Evolutionary conservation across 2,329 filamentous ascomycete species (phyloP).

Genomic region (Trichophyton mentagrophytes): DNA sequence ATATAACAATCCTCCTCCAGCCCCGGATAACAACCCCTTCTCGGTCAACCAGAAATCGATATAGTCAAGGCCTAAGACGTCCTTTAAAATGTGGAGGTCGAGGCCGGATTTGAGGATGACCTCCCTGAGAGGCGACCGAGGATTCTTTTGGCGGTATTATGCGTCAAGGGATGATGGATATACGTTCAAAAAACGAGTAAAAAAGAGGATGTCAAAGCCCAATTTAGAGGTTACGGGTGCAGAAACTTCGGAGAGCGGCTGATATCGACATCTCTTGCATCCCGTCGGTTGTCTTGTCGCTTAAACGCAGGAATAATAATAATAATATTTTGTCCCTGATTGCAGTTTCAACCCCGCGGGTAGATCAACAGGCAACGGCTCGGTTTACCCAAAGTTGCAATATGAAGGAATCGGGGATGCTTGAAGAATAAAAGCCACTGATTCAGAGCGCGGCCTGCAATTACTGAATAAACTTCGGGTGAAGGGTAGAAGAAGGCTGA

Average conservation of each 20-base stretch:
- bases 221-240: neutral
- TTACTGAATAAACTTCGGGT: neutral
- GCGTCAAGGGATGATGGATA: neutral
- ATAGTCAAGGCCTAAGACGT: neutral
- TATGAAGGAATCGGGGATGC: neutral
- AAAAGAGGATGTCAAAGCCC: neutral
- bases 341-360: neutral
- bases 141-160: neutral
- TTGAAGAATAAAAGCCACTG: slow-evolving; percentile 1
- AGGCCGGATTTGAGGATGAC: neutral
- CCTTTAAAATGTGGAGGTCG: neutral
- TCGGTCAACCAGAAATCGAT: neutral
- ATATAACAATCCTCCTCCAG: slow-evolving; percentile 1
- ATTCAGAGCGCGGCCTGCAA: neutral
- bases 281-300: neutral
- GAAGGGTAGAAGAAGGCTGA: slow-evolving; percentile 1
- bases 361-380: slow-evolving; percentile 3
- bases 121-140: neutral
- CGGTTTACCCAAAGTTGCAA: neutral
- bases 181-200: neutral
- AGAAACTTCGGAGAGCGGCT: neutral
- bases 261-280: slow-evolving; percentile 2
- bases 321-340: neutral
- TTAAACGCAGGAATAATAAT: neutral
- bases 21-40: neutral